These are phyloP conservation scores for Mallotus nudiflorus DNA, from an alignment of 345 rosid genomes.

Conservation along the genomic window DNA sequence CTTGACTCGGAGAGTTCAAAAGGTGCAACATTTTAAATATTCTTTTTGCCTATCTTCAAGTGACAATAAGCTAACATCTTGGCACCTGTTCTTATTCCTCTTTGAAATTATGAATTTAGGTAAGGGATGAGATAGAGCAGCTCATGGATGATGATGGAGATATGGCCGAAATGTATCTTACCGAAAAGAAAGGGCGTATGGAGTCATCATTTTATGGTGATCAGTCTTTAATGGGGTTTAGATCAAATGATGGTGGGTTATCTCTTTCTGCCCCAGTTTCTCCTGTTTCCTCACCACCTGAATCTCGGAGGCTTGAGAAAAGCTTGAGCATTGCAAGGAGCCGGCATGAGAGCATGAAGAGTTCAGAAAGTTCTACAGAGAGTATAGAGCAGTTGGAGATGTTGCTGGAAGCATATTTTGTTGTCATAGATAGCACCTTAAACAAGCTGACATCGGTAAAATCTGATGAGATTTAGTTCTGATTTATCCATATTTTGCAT, in stretches of 20 bases:
- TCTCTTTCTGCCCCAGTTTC: conserved; percentile 94
- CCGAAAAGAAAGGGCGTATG: conserved; percentile 90
- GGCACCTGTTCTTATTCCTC: not conserved
- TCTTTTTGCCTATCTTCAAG: conserved; percentile 1
- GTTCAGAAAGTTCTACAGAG: conserved; percentile 69
- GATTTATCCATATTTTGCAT: not conserved
- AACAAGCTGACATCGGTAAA: conserved; percentile 95
- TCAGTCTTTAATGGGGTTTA: conserved; percentile 65
- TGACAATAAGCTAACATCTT: conserved; percentile 4
- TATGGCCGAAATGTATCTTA: conserved; percentile 99
- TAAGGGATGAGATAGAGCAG: conserved; percentile 98
- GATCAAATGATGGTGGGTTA: conserved; percentile 65
- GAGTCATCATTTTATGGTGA: conserved; percentile 80
- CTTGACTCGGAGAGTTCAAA: conserved; percentile 90
- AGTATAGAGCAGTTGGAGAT: conserved; percentile 94
- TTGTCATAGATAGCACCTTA: conserved; percentile 89
- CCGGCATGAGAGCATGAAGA: conserved; percentile 85
- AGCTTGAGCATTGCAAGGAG: conserved; percentile 90
- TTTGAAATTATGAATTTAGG: conserved; percentile 41
- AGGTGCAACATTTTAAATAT: conserved; percentile 42
- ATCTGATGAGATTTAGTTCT: conserved; percentile 1
- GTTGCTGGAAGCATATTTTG: conserved; percentile 99
- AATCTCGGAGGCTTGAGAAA: conserved; percentile 74
- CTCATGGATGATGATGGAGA: conserved; percentile 99
- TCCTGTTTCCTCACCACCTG: conserved; percentile 90